Base-by-base conservation (phyloP, 495 filamentous ascomycete species). In the Cenococcum geophilum region DNA sequence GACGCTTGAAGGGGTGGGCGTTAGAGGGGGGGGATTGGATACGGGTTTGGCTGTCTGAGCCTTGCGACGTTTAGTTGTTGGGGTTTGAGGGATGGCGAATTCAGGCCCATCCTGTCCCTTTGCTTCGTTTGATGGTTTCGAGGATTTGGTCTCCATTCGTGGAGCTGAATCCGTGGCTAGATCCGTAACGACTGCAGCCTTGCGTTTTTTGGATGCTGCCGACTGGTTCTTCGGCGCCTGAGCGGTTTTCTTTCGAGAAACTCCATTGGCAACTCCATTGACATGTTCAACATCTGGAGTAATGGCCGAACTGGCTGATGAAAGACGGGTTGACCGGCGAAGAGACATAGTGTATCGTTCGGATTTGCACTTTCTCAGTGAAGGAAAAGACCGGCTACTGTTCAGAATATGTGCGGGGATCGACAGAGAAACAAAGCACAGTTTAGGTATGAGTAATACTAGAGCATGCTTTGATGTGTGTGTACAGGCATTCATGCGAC, bases 241-340 rank as follows among this genome's bases (percentile, higher is more conserved):
- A 1, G 14, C 9, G 32, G 27, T n/a, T 23, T 42, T 40, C 27
- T 20, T n/a, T 35, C n/a, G 23, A 37, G 53, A 12, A 16, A n/a
- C 23, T 10, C 16, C 5, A 36, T 59, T 40, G 20, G 32, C 0
- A 20, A 22, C 43, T n/a, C 55, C 55, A 47, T 59, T 63, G 6
- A 22, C 1, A 37, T n/a, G 23, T 12, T 52, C 47, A 4, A 42
- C 14, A 36, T 63, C 57, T 16, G 64, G 23, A 35, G 20, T 48
- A 37, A 22, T 6, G 4, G 55, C n/a, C 5, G 49, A 12, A 56
- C n/a, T 59, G 25, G 6, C 55, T 47, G 64, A 51, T 16, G 60
- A 62, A 23, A 64, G 50, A n/a, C 71, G 68, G 51, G 70, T 60
- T 40, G 72, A 74, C 20, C 72, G 70, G 45, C 72, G 59, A 20